phyloP scores from a whole-genome alignment of 169 alveolate species.

The Prorocentrum cordatum region DNA sequence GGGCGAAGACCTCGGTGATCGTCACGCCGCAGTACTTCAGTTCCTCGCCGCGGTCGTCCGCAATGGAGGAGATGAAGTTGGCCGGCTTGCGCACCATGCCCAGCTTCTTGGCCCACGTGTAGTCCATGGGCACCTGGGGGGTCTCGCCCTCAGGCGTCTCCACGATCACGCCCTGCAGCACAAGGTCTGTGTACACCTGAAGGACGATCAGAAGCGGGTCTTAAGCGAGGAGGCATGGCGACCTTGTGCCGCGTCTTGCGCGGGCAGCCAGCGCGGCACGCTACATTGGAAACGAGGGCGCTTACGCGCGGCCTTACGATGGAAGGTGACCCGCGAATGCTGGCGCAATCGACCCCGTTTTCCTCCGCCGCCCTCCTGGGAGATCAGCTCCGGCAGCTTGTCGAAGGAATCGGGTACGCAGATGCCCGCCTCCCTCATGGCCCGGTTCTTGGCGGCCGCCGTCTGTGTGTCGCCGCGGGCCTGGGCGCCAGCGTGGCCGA shows the following conservation, averaged over 20 bases:
- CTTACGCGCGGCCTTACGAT: too few species aligned
- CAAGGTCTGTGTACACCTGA: conserved; percentile 7
- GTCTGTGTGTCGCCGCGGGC: conserved; percentile 47
- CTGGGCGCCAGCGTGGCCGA: conserved; percentile 69
- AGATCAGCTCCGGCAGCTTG: too few species aligned
- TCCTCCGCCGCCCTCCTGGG: too few species aligned
- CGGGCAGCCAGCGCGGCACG: too few species aligned
- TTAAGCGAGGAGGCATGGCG: too few species aligned
- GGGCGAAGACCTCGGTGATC: conserved; percentile 11
- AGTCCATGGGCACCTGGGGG: conserved; percentile 72
- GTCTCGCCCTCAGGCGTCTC: neutral
- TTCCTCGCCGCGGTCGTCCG: conserved; percentile 74
- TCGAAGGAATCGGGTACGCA: conserved; percentile 65
- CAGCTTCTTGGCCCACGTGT: conserved; percentile 74
- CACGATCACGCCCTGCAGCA: conserved; percentile 14
- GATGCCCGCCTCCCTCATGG: conserved; percentile 67
- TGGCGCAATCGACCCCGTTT: too few species aligned
- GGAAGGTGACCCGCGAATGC: too few species aligned
- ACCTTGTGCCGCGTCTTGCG: too few species aligned
- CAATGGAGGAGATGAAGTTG: conserved; percentile 72
- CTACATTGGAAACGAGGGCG: too few species aligned
- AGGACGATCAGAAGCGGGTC: too few species aligned
- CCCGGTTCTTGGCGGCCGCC: conserved; percentile 46
- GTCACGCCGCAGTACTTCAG: conserved; percentile 47
- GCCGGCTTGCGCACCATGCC: conserved; percentile 73